phyloP scores from a whole-genome alignment of 2,329 filamentous ascomycete genomes.

The Myotisia sp. region DNA sequence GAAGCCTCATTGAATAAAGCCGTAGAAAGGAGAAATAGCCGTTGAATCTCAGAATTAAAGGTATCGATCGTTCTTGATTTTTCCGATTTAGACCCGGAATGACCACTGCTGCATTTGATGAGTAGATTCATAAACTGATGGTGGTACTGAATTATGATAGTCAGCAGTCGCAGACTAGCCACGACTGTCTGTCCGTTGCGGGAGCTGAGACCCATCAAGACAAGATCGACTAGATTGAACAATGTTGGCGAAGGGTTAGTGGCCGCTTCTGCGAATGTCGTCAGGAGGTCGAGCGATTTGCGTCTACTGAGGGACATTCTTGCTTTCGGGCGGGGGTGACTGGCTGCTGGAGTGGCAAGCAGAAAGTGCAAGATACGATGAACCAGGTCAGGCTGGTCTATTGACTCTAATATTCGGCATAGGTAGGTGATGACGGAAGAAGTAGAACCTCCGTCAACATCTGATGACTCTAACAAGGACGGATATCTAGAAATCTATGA shows the following conservation, averaged over 20 bases:
- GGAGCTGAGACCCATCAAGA: conserved; percentile 71
- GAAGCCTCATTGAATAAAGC: conserved; percentile 25
- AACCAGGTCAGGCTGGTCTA: conserved; percentile 88
- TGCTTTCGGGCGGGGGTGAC: conserved; percentile 47
- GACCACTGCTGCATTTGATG: conserved; percentile 44
- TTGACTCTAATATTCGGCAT: conserved; percentile 71
- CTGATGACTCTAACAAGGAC: conserved; percentile 87
- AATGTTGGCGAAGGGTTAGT: conserved; percentile 68
- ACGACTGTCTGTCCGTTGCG: conserved; percentile 77
- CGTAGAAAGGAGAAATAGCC: conserved; percentile 25
- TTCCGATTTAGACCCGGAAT: conserved; percentile 6
- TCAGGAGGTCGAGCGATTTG: conserved; percentile 78
- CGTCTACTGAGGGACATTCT: conserved; percentile 50
- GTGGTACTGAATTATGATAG: conserved; percentile 72
- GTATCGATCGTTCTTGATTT: conserved; percentile 22
- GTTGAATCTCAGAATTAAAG: conserved; percentile 28
- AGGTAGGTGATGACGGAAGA: conserved; percentile 92
- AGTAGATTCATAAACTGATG: conserved; percentile 62
- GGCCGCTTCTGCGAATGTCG: conserved; percentile 59
- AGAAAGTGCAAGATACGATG: conserved; percentile 88
- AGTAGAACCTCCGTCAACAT: conserved; percentile 90
- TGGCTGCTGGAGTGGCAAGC: conserved; percentile 52
- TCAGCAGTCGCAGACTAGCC: conserved; percentile 75
- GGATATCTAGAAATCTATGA: conserved; percentile 53
- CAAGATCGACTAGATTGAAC: conserved; percentile 85